These are phyloP conservation scores for Sicyos baderoa DNA, from an alignment of 306 rosid genomes.

Conservation along the genomic window DNA sequence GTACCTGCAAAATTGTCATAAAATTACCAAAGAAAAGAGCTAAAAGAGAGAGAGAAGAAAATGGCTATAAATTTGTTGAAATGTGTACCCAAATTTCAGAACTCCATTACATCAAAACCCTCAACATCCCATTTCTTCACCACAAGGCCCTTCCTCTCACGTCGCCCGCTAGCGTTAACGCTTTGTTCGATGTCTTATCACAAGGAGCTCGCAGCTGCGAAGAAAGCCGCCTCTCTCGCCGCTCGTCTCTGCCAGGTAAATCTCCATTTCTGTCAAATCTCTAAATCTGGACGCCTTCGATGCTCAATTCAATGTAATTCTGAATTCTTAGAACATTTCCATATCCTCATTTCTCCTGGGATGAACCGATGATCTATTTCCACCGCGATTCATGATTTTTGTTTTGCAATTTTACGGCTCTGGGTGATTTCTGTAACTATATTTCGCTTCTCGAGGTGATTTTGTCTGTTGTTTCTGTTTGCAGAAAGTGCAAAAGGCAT, in stretches of 20 bases:
- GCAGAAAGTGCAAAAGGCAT: slow-evolving; percentile 83
- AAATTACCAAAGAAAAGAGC: background rate
- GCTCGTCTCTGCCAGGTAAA: slow-evolving; percentile 80
- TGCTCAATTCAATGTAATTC: background rate
- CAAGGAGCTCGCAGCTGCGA: slow-evolving; percentile 84
- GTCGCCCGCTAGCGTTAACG: slow-evolving; percentile 17
- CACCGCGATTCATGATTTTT: background rate
- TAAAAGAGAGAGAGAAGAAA: background rate
- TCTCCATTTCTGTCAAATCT: background rate
- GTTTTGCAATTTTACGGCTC: background rate
- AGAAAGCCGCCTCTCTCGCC: slow-evolving; percentile 78
- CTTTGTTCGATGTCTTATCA: slow-evolving; percentile 69
- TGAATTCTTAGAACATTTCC: background rate
- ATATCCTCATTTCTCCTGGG: background rate
- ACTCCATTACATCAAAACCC: slow-evolving; percentile 14
- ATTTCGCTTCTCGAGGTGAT: background rate
- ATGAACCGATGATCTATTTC: background rate
- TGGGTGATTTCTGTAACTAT: background rate
- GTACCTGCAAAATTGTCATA: background rate
- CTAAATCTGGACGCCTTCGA: background rate
- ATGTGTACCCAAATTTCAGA: slow-evolving; percentile 23
- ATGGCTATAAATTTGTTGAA: slow-evolving; percentile 25
- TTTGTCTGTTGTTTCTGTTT: slow-evolving; percentile 19
- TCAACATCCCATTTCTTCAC: slow-evolving; percentile 11
- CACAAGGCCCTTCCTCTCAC: slow-evolving; percentile 12